These are phyloP conservation scores for Yamadazyma nakazawae DNA, from an alignment of 805 yeast species.

Conservation along the genomic window DNA sequence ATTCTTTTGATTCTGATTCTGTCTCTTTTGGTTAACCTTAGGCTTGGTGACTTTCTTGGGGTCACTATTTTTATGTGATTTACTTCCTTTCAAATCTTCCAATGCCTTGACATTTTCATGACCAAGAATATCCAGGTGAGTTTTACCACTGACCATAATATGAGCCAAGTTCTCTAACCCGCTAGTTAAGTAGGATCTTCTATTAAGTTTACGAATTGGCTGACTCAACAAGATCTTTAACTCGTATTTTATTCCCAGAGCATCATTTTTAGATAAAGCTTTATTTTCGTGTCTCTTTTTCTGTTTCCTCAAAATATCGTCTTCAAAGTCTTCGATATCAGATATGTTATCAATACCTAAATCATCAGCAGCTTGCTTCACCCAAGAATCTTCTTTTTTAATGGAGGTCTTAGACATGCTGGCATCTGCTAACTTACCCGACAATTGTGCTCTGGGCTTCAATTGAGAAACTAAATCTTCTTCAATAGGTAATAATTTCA, in stretches of 20 bases:
- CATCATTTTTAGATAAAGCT: slow-evolving; percentile 46
- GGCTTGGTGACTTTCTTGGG: slow-evolving; percentile 1
- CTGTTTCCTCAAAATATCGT: slow-evolving; percentile 61
- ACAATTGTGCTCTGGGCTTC: slow-evolving; percentile 62
- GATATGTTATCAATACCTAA: slow-evolving; percentile 73
- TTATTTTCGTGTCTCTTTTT: slow-evolving; percentile 46
- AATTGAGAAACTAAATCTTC: slow-evolving; percentile 67
- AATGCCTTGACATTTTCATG: slow-evolving; percentile 66
- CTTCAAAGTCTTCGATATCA: slow-evolving; percentile 62
- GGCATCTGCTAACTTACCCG: slow-evolving; percentile 74
- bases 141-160: slow-evolving; percentile 61
- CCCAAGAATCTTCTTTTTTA: slow-evolving; percentile 74
- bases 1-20: slow-evolving; percentile 5
- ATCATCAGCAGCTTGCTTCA: slow-evolving; percentile 88
- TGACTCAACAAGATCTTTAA: slow-evolving; percentile 49
- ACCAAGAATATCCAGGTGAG: slow-evolving; percentile 69
- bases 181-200: slow-evolving; percentile 76
- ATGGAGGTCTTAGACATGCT: slow-evolving; percentile 57
- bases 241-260: slow-evolving; percentile 45
- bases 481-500: slow-evolving; percentile 73
- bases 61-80: slow-evolving; percentile 4
- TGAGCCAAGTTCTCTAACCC: slow-evolving; percentile 79
- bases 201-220: slow-evolving; percentile 58
- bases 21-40: slow-evolving; percentile 3
- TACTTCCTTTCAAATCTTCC: slow-evolving; percentile 43